Evolutionary conservation across 768 basidiomycete species (phyloP).

Genomic region (Podaxis sp.): DNA sequence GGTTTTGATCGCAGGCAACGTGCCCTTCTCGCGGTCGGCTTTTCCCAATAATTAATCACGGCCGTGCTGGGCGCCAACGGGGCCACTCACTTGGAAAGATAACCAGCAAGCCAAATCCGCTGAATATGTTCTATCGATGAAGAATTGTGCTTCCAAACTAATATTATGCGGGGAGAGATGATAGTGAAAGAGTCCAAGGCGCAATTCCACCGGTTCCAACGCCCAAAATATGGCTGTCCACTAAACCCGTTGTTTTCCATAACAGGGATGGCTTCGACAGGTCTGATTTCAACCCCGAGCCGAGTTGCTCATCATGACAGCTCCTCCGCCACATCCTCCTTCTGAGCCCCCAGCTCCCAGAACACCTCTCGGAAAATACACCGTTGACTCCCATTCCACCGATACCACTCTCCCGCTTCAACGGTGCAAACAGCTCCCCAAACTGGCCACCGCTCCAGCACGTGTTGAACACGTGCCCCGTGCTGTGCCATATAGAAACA

Average conservation of each 20-base stretch:
- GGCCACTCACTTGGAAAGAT: not conserved
- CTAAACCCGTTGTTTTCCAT: conserved; percentile 9
- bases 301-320: conserved; percentile 10
- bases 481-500: conserved; percentile 14
- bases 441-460: conserved; percentile 8
- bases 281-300: conserved; percentile 31
- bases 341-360: not conserved
- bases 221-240: conserved; percentile 2
- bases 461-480: conserved; percentile 22
- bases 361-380: not conserved
- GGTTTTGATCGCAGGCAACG: conserved; percentile 79
- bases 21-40: conserved; percentile 60
- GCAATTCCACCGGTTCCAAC: not conserved
- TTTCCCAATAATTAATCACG: conserved; percentile 40
- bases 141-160: not conserved
- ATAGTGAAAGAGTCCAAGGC: not conserved
- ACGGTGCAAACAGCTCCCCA: not conserved
- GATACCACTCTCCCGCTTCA: not conserved
- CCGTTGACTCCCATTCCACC: not conserved
- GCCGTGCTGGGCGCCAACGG: conserved; percentile 14
- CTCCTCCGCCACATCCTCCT: conserved; percentile 1
- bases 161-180: not conserved
- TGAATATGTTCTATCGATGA: conserved; percentile 15
- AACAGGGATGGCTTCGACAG: conserved; percentile 13
- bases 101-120: not conserved